phyloP scores from a whole-genome alignment of 192 early-diverging fungal genomes.

The Funneliformis geosporum region DNA sequence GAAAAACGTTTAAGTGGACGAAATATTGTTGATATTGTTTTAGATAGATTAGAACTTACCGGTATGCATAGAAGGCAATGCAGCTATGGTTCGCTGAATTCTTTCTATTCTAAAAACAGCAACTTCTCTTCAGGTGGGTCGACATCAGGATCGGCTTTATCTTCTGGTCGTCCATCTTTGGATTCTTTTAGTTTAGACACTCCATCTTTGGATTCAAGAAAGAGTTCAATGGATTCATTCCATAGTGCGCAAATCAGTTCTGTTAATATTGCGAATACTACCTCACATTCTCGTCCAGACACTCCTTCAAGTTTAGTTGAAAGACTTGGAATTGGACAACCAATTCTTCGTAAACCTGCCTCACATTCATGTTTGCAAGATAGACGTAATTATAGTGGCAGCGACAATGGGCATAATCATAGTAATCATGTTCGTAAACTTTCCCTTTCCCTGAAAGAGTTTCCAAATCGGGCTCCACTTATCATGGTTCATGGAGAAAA shows the following conservation, averaged over 20 bases:
- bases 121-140: slow-evolving; percentile 1
- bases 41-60: slow-evolving; percentile 30
- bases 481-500: slow-evolving; percentile 34
- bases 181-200: slow-evolving; percentile 32
- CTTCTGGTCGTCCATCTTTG: slow-evolving; percentile 27
- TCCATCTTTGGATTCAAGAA: slow-evolving; percentile 29
- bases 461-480: slow-evolving; percentile 1
- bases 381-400: not conserved
- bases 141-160: slow-evolving; percentile 14
- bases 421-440: slow-evolving; percentile 12
- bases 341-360: slow-evolving; percentile 33
- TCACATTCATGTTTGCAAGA: slow-evolving; percentile 21
- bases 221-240: slow-evolving; percentile 33
- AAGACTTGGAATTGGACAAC: slow-evolving; percentile 24
- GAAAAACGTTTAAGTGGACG: slow-evolving; percentile 27
- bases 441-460: slow-evolving; percentile 6
- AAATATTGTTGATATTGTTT: slow-evolving; percentile 35
- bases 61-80: slow-evolving; percentile 24
- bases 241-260: not conserved
- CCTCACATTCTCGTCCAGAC: not conserved
- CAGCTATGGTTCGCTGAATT: slow-evolving; percentile 25
- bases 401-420: not conserved
- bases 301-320: slow-evolving; percentile 11
- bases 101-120: slow-evolving; percentile 25
- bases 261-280: not conserved